phyloP scores from a whole-genome alignment of 805 yeast genomes.

The Phaffomyces antillensis region DNA sequence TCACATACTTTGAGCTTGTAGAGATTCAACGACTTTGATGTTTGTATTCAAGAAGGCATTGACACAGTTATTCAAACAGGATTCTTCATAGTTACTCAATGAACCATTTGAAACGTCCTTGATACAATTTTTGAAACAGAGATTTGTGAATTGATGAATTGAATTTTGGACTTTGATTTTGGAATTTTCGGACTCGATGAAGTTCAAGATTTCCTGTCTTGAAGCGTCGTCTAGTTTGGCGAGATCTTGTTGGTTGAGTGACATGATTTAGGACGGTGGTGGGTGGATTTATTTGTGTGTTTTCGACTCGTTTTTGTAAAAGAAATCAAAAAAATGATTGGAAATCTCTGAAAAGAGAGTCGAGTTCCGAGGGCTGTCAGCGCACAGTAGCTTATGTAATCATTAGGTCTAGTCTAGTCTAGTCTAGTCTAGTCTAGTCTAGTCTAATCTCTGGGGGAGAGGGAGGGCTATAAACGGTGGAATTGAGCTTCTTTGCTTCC shows the following conservation, averaged over 20 bases:
- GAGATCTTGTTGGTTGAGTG: slow-evolving; percentile 34
- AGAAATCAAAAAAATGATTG: too few relatives aligned
- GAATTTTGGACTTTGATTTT: slow-evolving; percentile 83
- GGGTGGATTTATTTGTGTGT: too few relatives aligned
- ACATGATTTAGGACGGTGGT: slow-evolving; percentile 2
- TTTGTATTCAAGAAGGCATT: slow-evolving; percentile 84
- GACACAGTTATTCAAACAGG: slow-evolving; percentile 74
- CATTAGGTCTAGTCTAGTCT: too few relatives aligned
- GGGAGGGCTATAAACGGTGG: too few relatives aligned
- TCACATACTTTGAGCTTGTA: slow-evolving; percentile 5
- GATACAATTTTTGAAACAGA: slow-evolving; percentile 86
- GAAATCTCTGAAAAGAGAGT: too few relatives aligned
- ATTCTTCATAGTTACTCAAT: slow-evolving; percentile 53
- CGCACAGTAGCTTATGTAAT: too few relatives aligned
- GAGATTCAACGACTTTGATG: slow-evolving; percentile 62
- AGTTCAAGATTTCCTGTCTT: slow-evolving; percentile 64
- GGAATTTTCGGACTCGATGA: slow-evolving; percentile 76
- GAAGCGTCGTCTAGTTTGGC: slow-evolving; percentile 56
- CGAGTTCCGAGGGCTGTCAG: too few relatives aligned
- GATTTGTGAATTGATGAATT: slow-evolving; percentile 81
- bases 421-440: too few relatives aligned
- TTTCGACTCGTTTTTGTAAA: too few relatives aligned
- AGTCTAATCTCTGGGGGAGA: too few relatives aligned
- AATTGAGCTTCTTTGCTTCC: too few relatives aligned
- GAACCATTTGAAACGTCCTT: slow-evolving; percentile 37